Base-by-base conservation (phyloP, 2,329 filamentous ascomycete species). In the Pseudocercospora cruenta region DNA sequence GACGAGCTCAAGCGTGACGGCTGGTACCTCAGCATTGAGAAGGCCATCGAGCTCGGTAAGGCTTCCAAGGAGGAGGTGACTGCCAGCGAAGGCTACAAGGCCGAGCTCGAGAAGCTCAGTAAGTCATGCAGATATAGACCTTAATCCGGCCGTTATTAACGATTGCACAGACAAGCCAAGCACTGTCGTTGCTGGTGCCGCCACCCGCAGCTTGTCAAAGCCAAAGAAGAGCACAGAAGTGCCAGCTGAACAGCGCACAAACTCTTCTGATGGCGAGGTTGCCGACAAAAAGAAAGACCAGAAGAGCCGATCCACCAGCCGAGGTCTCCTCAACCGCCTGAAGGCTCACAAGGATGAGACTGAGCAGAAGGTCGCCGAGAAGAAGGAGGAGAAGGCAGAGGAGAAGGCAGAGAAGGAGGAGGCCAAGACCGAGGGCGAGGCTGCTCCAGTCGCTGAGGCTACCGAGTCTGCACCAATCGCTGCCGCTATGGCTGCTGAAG, bases 71-170 rank as follows among this genome's bases (percentile, higher is more conserved):
- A 91, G 71, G 86, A 86, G 63, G 87, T 97, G 74, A 87, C 87
- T 70, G 88, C 90, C 81, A 90, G 89, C 74, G 93, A 97, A 81
- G 87, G 88, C 67, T 99, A 97, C 90, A 97, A 97, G 89, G 85
- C 87, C 74, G 89, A 91, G 71, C 82, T 95, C 21, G 91, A 93
- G 83, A 90, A 89, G 80, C 83, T 89, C 73, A 82, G 86, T 87
- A 83, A 76, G 85, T 84, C 64, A 19, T 1, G 12, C 5, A n/a
- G 28, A 9, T 26, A 16, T 22, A 8, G 21, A 58, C 77, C 82
- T 87, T 49, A 39, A 12, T 22, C n/a, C n/a, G n/a, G n/a, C n/a
- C n/a, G n/a, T 57, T 26, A 16, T 64, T 68, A 45, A 69, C 62
- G 28, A 28, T n/a, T 28, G 45, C 7, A 19, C 58, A 75, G 74